phyloP scores from a whole-genome alignment of 495 filamentous ascomycete genomes.

The Cercophora sp. region DNA sequence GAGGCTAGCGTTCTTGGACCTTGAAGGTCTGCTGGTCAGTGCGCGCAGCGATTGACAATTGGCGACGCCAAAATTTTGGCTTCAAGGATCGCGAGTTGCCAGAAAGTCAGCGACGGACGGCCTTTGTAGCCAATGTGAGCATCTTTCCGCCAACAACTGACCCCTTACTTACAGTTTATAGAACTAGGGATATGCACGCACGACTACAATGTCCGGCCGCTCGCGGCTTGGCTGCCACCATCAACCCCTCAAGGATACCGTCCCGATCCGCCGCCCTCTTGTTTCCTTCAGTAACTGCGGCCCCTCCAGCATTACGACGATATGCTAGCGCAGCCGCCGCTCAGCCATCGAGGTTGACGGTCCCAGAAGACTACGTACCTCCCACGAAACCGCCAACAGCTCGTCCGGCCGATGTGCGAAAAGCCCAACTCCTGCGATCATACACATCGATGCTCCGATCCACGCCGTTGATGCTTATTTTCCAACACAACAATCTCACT shows the following conservation, averaged over 20 bases:
- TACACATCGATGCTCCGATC: constrained; percentile 93
- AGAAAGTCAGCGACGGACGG: not conserved
- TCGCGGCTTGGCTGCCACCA: constrained; percentile 22
- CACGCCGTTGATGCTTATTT: constrained; percentile 81
- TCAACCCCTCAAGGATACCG: constrained; percentile 19
- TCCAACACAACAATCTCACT: constrained; percentile 95
- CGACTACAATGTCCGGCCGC: constrained; percentile 30
- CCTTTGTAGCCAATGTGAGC: too few relatives aligned
- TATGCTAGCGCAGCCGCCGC: constrained; percentile 35
- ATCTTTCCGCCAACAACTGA: too few relatives aligned
- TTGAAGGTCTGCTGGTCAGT: not conserved
- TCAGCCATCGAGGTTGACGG: constrained; percentile 43
- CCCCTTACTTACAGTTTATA: not conserved
- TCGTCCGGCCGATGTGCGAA: constrained; percentile 78
- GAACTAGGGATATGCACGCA: constrained; percentile 25
- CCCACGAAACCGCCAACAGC: constrained; percentile 83
- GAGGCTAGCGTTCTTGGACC: constrained; percentile 11
- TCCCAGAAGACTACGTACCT: constrained; percentile 55
- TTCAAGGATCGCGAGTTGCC: constrained; percentile 5
- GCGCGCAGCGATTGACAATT: constrained; percentile 7
- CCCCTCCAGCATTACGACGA: too few relatives aligned
- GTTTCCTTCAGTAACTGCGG: constrained; percentile 12
- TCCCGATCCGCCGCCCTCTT: constrained; percentile 17
- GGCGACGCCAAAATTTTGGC: constrained; percentile 31
- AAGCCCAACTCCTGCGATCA: constrained; percentile 88